Conservation (phyloP, 2,329 filamentous ascomycete genomes). For the Incumbomyces delicatus region DNA sequence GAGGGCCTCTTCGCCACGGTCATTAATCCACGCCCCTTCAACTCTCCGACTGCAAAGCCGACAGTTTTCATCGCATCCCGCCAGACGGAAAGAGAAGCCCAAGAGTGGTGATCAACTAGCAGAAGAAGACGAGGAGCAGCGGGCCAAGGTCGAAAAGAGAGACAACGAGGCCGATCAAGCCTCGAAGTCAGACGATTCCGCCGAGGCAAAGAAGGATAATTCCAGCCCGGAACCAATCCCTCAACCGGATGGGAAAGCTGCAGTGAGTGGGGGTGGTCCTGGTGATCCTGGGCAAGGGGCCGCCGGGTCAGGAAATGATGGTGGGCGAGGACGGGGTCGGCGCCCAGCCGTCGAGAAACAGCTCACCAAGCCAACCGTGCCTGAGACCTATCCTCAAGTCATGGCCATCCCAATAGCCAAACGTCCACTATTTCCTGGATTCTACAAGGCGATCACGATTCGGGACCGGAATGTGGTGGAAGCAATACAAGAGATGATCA, state of each 20-base stretch:
- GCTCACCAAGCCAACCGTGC: slow-evolving; percentile 77
- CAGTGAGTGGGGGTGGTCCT: slow-evolving; percentile 30
- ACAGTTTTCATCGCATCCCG: slow-evolving; percentile 36
- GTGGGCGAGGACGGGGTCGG: slow-evolving; percentile 56
- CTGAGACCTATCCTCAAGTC: slow-evolving; percentile 93
- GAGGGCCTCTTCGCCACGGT: slow-evolving; percentile 3
- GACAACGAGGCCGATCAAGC: slow-evolving; percentile 31
- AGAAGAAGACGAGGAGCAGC: slow-evolving; percentile 29
- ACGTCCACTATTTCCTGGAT: slow-evolving; percentile 87
- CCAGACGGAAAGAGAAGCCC: slow-evolving; percentile 48
- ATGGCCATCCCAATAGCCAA: slow-evolving; percentile 95
- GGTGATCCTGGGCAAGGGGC: slow-evolving; percentile 35
- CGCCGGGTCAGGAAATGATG: slow-evolving; percentile 40
- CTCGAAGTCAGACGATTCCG: slow-evolving; percentile 26
- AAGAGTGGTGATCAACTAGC: slow-evolving; percentile 32
- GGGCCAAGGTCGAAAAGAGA: slow-evolving; percentile 38
- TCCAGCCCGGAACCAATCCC: slow-evolving; percentile 28
- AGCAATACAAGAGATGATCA: slow-evolving; percentile 93
- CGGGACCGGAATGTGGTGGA: slow-evolving; percentile 82
- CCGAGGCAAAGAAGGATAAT: slow-evolving; percentile 37
- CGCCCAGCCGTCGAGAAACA: slow-evolving; percentile 61
- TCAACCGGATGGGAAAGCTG: slow-evolving; percentile 37
- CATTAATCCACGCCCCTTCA: neutral
- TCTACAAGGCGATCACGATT: slow-evolving; percentile 98
- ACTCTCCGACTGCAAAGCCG: slow-evolving; percentile 24